Base-by-base conservation (phyloP, 164 flowering plant genomes). In the Cinnamomum micranthum region DNA sequence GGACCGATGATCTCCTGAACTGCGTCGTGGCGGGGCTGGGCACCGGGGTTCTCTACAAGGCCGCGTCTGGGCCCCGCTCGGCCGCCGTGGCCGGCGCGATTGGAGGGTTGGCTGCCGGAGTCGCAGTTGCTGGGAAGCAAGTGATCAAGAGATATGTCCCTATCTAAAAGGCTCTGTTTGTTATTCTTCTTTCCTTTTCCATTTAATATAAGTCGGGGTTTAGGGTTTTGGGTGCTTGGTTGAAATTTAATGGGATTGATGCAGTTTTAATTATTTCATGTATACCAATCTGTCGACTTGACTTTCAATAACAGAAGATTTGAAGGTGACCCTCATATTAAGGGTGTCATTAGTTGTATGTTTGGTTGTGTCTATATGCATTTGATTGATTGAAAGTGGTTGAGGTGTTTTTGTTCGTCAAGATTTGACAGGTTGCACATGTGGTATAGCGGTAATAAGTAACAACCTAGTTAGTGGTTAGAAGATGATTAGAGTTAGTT, bases 1-100 rank as follows among this genome's bases (percentile, higher is more conserved):
- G 80, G 4, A 69, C 79, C 0, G 98, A 91, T 77, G 96, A 94
- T 81, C 47, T 83, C 63, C 11, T 83, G 25, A 92, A 82, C 31
- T 88, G 86, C 41, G 86, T 89, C 31, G 64, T 77, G n/a, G 98
- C 97, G 59, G 98, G 97, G 13, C 73, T 92, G 76, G 96, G 91
- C 22, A 91, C 96, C 0, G 98, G 98, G 13, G 97, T 88, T 0
- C 65, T 92, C 4, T 91, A 87, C 65, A 81, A 76, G 84, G 93
- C 93, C 3, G 92, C 95, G 0, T 67, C 85, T 3, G 97, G 96
- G 28, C 82, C 83, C 20, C 77, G 93, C 51, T 85, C 94, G 5
- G 98, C 98, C 0, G 96, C 88, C 0, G 79, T 92, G 41, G 95
- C 95, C 1, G 93, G 94, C 0, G 97, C 97, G 0, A 74, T 88